Evolutionary conservation across 2,329 filamentous ascomycete species (phyloP).

Genomic region (Colletotrichum filicis): DNA sequence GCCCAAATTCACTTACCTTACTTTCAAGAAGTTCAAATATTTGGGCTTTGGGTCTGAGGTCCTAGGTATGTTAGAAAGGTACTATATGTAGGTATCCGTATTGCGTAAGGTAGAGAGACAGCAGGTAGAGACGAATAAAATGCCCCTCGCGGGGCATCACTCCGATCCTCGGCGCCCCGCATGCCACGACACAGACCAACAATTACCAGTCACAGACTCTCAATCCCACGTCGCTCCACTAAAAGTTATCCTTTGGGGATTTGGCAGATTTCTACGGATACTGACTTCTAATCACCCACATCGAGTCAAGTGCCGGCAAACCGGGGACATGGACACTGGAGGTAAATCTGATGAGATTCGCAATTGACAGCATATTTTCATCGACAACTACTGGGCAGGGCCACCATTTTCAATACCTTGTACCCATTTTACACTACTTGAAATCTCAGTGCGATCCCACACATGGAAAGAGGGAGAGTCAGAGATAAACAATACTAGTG

Average conservation of each 20-base stretch:
- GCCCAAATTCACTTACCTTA: no score
- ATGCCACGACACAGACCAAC: not conserved
- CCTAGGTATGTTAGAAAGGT: no score
- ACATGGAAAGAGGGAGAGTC: not conserved
- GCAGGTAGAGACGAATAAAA: no score
- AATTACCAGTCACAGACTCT: no score
- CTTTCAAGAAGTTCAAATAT: no score
- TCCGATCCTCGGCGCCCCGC: slow-evolving; percentile 11
- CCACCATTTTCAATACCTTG: not conserved
- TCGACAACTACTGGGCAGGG: not conserved
- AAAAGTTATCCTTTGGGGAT: not conserved
- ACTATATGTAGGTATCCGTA: no score
- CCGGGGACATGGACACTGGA: not conserved
- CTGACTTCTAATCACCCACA: not conserved
- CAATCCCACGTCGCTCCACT: not conserved
- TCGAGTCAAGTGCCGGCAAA: slow-evolving; percentile 1
- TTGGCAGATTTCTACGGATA: not conserved
- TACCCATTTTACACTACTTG: not conserved
- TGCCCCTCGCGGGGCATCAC: not conserved
- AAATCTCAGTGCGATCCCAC: not conserved
- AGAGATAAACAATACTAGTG: not conserved
- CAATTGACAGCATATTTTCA: not conserved
- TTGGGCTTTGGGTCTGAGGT: no score
- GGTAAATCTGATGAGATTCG: not conserved
- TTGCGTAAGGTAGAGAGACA: no score